These are phyloP conservation scores for Heimioporus sp. DNA, from an alignment of 768 basidiomycete species.

Conservation along the genomic window DNA sequence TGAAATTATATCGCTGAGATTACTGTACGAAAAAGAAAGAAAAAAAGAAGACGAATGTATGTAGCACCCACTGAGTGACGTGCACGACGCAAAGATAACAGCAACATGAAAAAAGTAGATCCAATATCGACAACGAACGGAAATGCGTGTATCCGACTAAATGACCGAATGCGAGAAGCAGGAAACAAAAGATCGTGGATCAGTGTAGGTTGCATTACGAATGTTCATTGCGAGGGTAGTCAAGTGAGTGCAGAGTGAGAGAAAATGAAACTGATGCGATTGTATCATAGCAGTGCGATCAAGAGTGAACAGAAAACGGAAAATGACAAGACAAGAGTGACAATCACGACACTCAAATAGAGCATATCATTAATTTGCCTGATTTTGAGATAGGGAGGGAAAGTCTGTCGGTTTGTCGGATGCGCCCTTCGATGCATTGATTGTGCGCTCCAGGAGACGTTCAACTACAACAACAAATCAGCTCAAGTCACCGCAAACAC, in stretches of 20 bases:
- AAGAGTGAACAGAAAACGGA: conserved; percentile 5
- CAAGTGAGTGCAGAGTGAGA: conserved; percentile 29
- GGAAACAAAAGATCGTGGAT: conserved; percentile 15
- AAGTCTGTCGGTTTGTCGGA: conserved; percentile 30
- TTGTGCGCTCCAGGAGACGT: conserved; percentile 58
- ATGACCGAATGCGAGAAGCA: conserved; percentile 17
- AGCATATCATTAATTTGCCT: conserved; percentile 17
- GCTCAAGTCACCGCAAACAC: neutral
- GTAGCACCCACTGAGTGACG: neutral
- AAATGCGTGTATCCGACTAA: conserved; percentile 25
- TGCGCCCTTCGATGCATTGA: conserved; percentile 24
- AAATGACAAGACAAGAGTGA: conserved; percentile 2
- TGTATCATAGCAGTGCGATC: conserved; percentile 39
- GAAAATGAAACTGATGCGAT: conserved; percentile 28
- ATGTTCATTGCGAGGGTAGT: conserved; percentile 34
- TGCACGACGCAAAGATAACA: conserved; percentile 14
- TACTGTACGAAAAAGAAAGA: neutral
- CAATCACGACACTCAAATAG: neutral
- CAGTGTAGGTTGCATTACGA: conserved; percentile 35
- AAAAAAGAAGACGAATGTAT: too few species aligned
- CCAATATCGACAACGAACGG: conserved; percentile 34
- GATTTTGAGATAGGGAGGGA: conserved; percentile 27
- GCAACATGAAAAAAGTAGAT: conserved; percentile 11
- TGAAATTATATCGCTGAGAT: neutral
- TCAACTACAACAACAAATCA: conserved; percentile 49